phyloP scores from a whole-genome alignment of 75 land plant species.

The Cupressus sempervirens region DNA sequence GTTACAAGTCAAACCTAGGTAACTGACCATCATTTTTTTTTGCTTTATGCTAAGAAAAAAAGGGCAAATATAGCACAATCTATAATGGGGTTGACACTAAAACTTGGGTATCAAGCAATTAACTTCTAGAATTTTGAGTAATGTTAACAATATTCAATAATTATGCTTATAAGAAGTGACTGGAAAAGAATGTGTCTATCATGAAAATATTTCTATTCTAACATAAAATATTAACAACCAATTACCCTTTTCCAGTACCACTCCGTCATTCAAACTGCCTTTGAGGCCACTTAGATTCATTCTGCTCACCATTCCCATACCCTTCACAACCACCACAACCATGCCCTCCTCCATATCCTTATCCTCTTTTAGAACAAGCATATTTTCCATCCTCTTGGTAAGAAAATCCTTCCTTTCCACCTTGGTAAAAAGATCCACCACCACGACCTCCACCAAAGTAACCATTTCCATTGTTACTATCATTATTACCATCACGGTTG shows the following conservation, averaged over 20 bases:
- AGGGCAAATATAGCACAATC: no score
- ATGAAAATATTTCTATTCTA: not conserved
- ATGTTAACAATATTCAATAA: not conserved
- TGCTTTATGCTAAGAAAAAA: no score
- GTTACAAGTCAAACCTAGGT: no score
- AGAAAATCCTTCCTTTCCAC: conserved; percentile 13
- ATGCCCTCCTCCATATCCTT: conserved; percentile 34
- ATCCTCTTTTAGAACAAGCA: conserved; percentile 43
- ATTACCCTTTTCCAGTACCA: conserved; percentile 82
- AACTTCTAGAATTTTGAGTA: no score
- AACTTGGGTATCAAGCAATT: no score
- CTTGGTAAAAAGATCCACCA: conserved; percentile 12
- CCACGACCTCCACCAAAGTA: conserved; percentile 19
- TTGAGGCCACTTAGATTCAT: conserved; percentile 30
- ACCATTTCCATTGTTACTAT: conserved; percentile 23
- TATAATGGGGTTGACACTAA: no score
- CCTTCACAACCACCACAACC: conserved; percentile 52
- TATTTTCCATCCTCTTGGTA: conserved; percentile 33
- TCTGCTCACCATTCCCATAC: conserved; percentile 54
- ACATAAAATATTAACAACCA: not conserved
- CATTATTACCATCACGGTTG: conserved; percentile 21
- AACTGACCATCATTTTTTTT: no score
- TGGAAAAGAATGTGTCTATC: not conserved
- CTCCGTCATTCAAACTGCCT: conserved; percentile 86
- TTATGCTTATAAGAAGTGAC: not conserved